phyloP scores from a whole-genome alignment of 2,329 filamentous ascomycete species.

The Grosmannia huntii region DNA sequence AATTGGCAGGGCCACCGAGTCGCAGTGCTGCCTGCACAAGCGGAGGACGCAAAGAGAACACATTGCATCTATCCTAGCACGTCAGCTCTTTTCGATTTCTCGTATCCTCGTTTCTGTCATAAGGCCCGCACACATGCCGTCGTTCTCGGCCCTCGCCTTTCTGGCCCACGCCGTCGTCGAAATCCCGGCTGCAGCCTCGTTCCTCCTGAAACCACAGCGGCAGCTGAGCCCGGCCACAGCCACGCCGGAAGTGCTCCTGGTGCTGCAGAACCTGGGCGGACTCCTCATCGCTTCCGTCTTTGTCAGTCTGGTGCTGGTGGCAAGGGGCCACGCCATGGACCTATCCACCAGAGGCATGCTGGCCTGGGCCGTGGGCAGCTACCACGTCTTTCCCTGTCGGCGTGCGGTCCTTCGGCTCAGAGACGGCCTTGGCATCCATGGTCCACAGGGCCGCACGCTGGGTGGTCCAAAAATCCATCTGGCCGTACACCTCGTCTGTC shows the following conservation, averaged over 20 bases:
- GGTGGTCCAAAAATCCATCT: constrained; percentile 36
- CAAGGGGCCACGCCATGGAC: constrained; percentile 8
- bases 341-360: constrained; percentile 18
- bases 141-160: constrained; percentile 6
- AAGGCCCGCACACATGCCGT: not conserved
- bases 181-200: constrained; percentile 27
- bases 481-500: constrained; percentile 25
- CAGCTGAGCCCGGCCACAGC: constrained; percentile 31
- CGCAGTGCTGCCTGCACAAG: no score
- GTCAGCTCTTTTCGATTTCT: no score
- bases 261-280: constrained; percentile 35
- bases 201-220: constrained; percentile 26
- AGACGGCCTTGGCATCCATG: constrained; percentile 8
- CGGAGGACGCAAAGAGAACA: no score
- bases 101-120: no score
- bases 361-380: constrained; percentile 29
- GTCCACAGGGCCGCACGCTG: constrained; percentile 17
- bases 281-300: constrained; percentile 31
- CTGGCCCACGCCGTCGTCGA: constrained; percentile 11
- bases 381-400: constrained; percentile 35
- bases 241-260: constrained; percentile 23
- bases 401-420: constrained; percentile 26
- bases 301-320: constrained; percentile 25
- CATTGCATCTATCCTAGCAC: no score
- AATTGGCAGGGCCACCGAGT: no score